Conservation (phyloP, 495 filamentous ascomycete species). For the Clohesyomyces aquaticus region DNA sequence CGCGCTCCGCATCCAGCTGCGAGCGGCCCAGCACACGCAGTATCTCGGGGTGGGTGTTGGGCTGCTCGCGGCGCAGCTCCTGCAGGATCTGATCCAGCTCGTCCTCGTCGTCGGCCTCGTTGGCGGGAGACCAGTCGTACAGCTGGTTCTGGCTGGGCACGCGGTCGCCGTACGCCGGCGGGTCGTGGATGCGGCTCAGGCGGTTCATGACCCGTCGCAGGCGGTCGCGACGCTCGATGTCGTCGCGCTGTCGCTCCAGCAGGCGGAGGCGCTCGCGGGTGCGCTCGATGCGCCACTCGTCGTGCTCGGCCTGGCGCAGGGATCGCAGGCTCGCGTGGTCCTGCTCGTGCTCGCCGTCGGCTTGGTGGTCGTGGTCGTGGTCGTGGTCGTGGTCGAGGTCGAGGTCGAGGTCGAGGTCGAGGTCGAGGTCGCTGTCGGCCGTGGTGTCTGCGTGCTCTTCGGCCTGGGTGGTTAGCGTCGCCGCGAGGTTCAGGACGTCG, state of each 20-base stretch:
- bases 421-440: too few species aligned
- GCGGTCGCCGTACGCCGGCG: slow-evolving; percentile 54
- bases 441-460: too few species aligned
- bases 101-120: slow-evolving; percentile 57
- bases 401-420: too few species aligned
- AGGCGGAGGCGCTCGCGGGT: slow-evolving; percentile 29
- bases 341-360: too few species aligned
- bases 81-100: slow-evolving; percentile 47
- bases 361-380: too few species aligned
- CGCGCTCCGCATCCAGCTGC: slow-evolving; percentile 44
- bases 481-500: slow-evolving; percentile 54
- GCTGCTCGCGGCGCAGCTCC: slow-evolving; percentile 47
- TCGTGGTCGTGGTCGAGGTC: too few species aligned
- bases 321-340: slow-evolving; percentile 56
- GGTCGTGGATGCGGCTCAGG: slow-evolving; percentile 42
- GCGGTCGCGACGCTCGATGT: slow-evolving; percentile 33
- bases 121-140: slow-evolving; percentile 64
- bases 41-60: slow-evolving; percentile 47
- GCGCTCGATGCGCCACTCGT: slow-evolving; percentile 41
- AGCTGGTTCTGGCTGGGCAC: slow-evolving; percentile 55
- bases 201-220: slow-evolving; percentile 45
- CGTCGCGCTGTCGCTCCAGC: slow-evolving; percentile 27
- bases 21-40: slow-evolving; percentile 43
- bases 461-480: slow-evolving; percentile 51
- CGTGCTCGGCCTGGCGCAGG: slow-evolving; percentile 53